Evolutionary conservation across 177 flowering plant species (phyloP).

Genomic region (Vitis hybrid): DNA sequence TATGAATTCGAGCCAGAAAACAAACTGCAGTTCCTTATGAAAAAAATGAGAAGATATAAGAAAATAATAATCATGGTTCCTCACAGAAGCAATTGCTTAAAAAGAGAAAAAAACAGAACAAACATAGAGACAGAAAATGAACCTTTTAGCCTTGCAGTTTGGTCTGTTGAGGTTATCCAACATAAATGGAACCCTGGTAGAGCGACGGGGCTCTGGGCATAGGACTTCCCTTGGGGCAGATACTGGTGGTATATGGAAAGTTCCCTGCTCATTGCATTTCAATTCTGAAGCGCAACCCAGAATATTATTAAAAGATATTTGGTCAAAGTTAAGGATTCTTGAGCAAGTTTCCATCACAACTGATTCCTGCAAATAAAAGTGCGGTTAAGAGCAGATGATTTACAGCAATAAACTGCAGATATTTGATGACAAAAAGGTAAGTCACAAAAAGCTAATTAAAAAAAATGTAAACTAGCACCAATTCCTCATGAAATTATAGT

Average conservation of each 20-base stretch:
- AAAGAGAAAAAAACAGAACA: neutral
- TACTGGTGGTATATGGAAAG: conserved; percentile 5
- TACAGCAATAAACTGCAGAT: too few species aligned
- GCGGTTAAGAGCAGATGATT: too few species aligned
- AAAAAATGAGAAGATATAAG: neutral
- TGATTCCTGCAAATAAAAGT: too few species aligned
- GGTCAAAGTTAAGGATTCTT: conserved; percentile 8
- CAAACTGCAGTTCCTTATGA: too few species aligned
- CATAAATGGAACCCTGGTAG: conserved; percentile 13
- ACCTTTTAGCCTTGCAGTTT: conserved; percentile 20
- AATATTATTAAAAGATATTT: conserved; percentile 1
- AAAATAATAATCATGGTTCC: neutral
- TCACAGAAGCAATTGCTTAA: neutral
- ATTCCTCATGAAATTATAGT: too few species aligned
- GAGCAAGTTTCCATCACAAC: too few species aligned
- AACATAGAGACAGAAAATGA: neutral
- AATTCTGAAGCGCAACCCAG: conserved; percentile 14
- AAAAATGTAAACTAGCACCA: too few species aligned
- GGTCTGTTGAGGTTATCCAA: conserved; percentile 19
- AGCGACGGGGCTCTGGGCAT: conserved; percentile 21
- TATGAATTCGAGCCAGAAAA: too few species aligned
- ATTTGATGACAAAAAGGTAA: too few species aligned
- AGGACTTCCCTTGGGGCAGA: conserved; percentile 16
- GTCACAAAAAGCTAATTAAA: too few species aligned
- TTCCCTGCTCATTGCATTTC: conserved; percentile 13